Conservation (phyloP, 2,329 filamentous ascomycete genomes). For the Scedosporium dehoogii region DNA sequence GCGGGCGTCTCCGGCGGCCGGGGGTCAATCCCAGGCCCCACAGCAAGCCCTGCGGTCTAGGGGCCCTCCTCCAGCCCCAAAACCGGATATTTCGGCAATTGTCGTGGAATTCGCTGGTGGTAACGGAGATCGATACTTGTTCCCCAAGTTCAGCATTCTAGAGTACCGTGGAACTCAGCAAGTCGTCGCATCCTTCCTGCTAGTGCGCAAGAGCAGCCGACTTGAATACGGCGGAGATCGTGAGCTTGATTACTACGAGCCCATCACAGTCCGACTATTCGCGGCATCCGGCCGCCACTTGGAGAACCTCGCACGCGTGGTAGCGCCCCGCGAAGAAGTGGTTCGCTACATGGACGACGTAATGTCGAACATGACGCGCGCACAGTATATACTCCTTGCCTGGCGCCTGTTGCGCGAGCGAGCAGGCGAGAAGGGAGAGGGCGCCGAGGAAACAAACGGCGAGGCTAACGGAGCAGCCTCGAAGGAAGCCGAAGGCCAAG, state of each 20-base stretch:
- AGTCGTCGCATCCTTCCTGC: slow-evolving; percentile 65
- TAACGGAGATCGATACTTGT: slow-evolving; percentile 65
- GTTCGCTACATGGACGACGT: slow-evolving; percentile 59
- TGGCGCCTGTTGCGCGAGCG: slow-evolving; percentile 49
- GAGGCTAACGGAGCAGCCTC: slow-evolving; percentile 20
- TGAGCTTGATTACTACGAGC: slow-evolving; percentile 64
- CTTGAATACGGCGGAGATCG: slow-evolving; percentile 56
- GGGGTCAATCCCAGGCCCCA: slow-evolving; percentile 9
- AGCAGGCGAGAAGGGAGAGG: slow-evolving; percentile 20
- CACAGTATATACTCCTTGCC: slow-evolving; percentile 56
- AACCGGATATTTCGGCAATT: slow-evolving; percentile 54
- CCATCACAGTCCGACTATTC: slow-evolving; percentile 54
- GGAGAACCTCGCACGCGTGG: slow-evolving; percentile 50
- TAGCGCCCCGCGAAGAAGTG: slow-evolving; percentile 54
- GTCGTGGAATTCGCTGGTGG: slow-evolving; percentile 60
- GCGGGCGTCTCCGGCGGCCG: not conserved
- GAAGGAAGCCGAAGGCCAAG: slow-evolving; percentile 18
- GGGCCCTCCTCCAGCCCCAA: slow-evolving; percentile 41
- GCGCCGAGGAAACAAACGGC: slow-evolving; percentile 20
- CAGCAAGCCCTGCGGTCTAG: slow-evolving; percentile 39
- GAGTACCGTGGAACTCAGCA: slow-evolving; percentile 55
- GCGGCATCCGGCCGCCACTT: slow-evolving; percentile 44
- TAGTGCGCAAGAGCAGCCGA: slow-evolving; percentile 62
- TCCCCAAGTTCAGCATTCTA: slow-evolving; percentile 68
- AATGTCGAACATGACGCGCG: slow-evolving; percentile 59